Evolutionary conservation across 2,329 filamentous ascomycete genomes (phyloP), one percentile per base, ranked within the genome.

Genomic region (Sarocladium oryzae): DNA sequence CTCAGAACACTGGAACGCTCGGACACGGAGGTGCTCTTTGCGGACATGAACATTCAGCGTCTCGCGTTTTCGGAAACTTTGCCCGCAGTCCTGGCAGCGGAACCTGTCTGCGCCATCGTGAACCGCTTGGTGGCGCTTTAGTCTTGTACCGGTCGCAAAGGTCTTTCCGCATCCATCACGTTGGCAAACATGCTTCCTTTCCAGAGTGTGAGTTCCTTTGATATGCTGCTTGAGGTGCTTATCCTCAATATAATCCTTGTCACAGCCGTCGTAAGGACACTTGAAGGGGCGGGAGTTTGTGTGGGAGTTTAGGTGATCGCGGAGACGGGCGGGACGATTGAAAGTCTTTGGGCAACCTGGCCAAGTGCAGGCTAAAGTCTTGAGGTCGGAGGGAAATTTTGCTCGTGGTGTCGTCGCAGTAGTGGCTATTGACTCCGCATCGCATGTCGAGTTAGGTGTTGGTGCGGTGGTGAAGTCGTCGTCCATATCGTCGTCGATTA

Each of bases 181-280:
- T n/a, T 77, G 72, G 69, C 91, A 96, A 23, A 78, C 66, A 64
- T 89, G 85, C 43, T 82, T 78, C 53, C 85, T 78, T 56, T 89
- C 78, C 51, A 82, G 74, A 18, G 80, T 85, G 65, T 96, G 92
- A 10, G 85, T 84, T 51, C 86, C 87, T 63, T 91, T 90, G 62
- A 95, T 70, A 65, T 97, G 92, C 57, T 90, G 85, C 54, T 86
- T 84, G 16, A 96, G 75, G 68, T 96, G 90, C 59, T 92, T 92
- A 57, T 89, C 82, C 55, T 93, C 88, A 13, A 89, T 79, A 64
- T 95, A 97, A 37, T 84, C 79, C 71, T 96, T 96, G 60, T 82
- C 80, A 63, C 92, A 97, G 37, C 70, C 83, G 5, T 76, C 70
- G 55, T 85, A 78, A 2, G 76, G 72, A 62, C 92, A 97, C 35